Conservation (phyloP, 441 rosid species). For the Syzygium malaccense region DNA sequence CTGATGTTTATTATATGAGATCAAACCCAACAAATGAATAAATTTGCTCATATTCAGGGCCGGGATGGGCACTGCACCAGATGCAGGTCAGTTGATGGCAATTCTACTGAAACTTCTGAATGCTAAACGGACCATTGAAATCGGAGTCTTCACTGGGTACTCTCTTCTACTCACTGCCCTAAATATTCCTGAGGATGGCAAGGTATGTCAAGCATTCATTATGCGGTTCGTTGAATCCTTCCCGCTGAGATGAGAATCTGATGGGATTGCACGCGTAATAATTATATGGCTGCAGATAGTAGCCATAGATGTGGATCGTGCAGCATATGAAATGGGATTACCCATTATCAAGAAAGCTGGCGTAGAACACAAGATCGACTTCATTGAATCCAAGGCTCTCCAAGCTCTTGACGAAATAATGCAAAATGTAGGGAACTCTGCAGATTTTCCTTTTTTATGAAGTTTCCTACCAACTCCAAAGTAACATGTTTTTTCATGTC, state of each 20-base stretch:
- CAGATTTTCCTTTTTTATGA: background rate
- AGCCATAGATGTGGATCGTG: background rate
- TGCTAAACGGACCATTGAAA: background rate
- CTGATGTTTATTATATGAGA: background rate
- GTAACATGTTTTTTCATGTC: background rate
- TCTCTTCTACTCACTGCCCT: background rate
- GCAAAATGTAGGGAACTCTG: background rate
- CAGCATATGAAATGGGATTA: background rate
- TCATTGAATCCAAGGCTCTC: conserved; percentile 1
- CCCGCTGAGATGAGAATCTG: background rate
- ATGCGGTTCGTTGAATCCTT: background rate
- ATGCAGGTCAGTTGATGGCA: background rate
- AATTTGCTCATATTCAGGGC: background rate
- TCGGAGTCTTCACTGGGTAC: conserved; percentile 1
- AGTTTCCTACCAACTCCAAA: background rate
- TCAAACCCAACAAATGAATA: background rate
- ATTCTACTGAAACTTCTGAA: background rate
- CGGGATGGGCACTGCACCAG: background rate
- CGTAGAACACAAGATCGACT: background rate
- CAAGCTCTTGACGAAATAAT: background rate
- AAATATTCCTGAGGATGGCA: background rate
- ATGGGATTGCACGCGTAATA: background rate
- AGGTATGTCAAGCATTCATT: background rate
- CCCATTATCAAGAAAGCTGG: background rate
- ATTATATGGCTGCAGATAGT: background rate